Base-by-base conservation (phyloP, 2,329 filamentous ascomycete genomes). In the Neonectria neomacrospora region DNA sequence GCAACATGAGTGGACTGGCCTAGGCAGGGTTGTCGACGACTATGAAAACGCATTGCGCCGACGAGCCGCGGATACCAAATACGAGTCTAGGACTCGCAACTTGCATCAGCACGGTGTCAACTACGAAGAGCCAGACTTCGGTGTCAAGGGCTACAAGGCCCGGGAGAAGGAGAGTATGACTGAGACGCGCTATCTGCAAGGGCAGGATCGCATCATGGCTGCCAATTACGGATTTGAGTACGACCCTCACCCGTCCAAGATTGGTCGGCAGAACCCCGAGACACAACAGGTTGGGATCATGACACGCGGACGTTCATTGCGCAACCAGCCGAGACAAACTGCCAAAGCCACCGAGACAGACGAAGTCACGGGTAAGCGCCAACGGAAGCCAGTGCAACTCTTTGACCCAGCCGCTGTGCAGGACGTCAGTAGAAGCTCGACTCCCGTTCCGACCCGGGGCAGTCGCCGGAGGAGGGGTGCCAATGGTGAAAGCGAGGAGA, bases 191-290 rank as follows among this genome's bases (percentile, higher is more conserved):
- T 80, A 85, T 45, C 79, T 82, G 5, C 83, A 85, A 58, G 73
- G 80, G 56, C 84, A 90, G 72, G 86, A 89, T 75, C 80, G 80
- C 58, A 80, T 88, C 64, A 85, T 87, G 82, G 86, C 88, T 8
- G 81, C 85, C 64, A 81, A 83, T 1, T 90, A 89, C 70, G 83
- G 85, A 16, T 89, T 89, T 68, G 85, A 88, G 63, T 87, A 89
- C 67, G 87, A 89, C 67, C 80, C 84, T 10, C 84, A 87, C 54
- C 82, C 83, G 2, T 82, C 82, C 63, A 86, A 86, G 74, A 80
- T 89, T 62, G 86, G 87, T 20, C 80, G 80, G 37, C 88, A 90
- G 71, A 86, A 89, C 63, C 86, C 86, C 1, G 78, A 85, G 37
- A 82, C 80, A 10, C 86, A 89, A 67, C 78, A 80, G 34, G 73